Evolutionary conservation across 768 basidiomycete genomes (phyloP).

Genomic region (Pleurotus salmoneostramineus): DNA sequence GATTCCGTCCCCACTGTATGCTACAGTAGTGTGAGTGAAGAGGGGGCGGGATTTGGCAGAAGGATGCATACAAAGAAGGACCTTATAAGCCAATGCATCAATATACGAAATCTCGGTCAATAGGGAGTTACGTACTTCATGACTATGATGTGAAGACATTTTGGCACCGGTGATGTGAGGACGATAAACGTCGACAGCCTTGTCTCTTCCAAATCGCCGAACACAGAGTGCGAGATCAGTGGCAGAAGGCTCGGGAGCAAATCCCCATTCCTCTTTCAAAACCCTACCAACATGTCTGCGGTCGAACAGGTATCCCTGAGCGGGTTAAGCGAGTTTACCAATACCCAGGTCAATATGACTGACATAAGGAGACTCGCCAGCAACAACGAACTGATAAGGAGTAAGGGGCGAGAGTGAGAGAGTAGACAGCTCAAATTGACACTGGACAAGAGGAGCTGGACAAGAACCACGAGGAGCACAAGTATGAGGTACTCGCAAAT

Average conservation of each 20-base stretch:
- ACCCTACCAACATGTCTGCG: conserved; percentile 65
- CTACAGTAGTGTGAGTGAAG: conserved; percentile 29
- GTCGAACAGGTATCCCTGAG: conserved; percentile 79
- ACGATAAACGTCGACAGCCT: conserved; percentile 18
- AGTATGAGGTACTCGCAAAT: conserved; percentile 66
- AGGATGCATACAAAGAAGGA: conserved; percentile 54
- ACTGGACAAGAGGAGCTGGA: conserved; percentile 65
- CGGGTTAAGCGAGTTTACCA: conserved; percentile 5
- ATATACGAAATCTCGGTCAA: not conserved
- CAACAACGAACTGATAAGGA: conserved; percentile 83
- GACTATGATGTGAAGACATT: conserved; percentile 66
- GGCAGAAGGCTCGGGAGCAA: conserved; percentile 33
- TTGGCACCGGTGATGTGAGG: conserved; percentile 71
- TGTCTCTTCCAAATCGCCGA: conserved; percentile 64
- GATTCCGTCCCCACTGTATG: conserved; percentile 69
- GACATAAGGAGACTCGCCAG: conserved; percentile 76
- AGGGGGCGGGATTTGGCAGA: not conserved
- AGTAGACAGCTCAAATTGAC: conserved; percentile 66
- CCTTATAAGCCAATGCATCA: conserved; percentile 27
- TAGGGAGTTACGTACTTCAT: conserved; percentile 50
- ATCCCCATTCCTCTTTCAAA: conserved; percentile 69
- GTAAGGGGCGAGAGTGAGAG: conserved; percentile 74
- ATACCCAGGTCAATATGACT: conserved; percentile 20
- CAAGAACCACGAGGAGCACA: conserved; percentile 50
- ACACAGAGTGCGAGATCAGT: conserved; percentile 72